Base-by-base conservation (phyloP, 306 rosid species). In the Pyrus communis region DNA sequence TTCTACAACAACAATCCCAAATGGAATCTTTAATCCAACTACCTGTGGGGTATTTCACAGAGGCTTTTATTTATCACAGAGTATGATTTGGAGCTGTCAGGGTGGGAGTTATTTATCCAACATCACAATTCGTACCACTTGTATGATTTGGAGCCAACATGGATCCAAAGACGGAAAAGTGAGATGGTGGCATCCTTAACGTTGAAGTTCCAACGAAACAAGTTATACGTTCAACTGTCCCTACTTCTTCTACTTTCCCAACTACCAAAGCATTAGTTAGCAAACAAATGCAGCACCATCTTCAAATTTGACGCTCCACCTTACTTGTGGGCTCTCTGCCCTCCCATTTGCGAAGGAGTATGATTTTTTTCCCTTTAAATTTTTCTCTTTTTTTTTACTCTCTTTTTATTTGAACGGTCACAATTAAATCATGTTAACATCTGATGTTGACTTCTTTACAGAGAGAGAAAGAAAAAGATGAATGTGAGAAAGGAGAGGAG, bases 301-400 rank as follows among this genome's bases (percentile, higher is more conserved):
- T 71, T 54, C 65, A 31, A 25, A 55, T 71, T 71, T 71, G 49
- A 71, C 65, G 40, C 75, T 33, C 4, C 65, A 55, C 64, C 64
- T 27, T 22, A 63, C 68, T 7, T 28, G 68, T 28, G 68, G 42
- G 65, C 22, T 25, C 25, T 43, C 11, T 68, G 49, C 49, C 46
- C 46, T 3, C 21, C 4, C 42, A 38, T 38, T 38, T 38, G 42
- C 2, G 42, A 7, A 35, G 40, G 40, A 7, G 42, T 38, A 7
- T 0, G 9, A 7, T 1, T 35, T 0, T 6, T 35, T 35, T 38
- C 7, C 9, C 2, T 7, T 1, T 2, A 38, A 38, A 38, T 35
- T 38, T 38, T 35, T 35, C 2, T 30, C 7, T 0, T 35, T 7
- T 35, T 7, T 6, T 35, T 1, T 7, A 6, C 1, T 35, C 2